A percentile compares a stretch with the other conserved stretches of the same genome.
Conservation (phyloP, 164 flowering plant species). For the Chimonanthus salicifolius region DNA sequence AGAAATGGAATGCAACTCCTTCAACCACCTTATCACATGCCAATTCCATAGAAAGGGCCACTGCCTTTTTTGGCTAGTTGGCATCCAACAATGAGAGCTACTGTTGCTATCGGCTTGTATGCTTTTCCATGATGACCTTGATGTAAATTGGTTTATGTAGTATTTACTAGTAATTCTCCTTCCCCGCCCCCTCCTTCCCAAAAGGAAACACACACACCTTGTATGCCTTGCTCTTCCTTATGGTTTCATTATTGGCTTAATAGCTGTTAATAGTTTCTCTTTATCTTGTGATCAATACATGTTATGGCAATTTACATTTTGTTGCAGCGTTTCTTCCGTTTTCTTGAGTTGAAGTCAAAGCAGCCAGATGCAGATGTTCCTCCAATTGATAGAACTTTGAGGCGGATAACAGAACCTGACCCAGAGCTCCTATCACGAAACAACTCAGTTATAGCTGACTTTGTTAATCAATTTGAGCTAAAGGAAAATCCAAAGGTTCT, state of each 20-base stretch:
- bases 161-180: no score
- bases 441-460: conserved; percentile 43
- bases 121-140: no score
- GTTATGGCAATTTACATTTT: background rate
- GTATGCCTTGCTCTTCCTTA: background rate
- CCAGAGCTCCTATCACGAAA: conserved; percentile 50
- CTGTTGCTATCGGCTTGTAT: background rate
- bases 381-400: conserved; percentile 71
- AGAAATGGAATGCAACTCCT: no score
- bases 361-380: conserved; percentile 74
- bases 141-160: no score
- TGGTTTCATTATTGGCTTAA: background rate
- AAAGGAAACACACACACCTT: no score
- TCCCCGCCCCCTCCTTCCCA: no score
- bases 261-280: background rate
- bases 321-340: conserved; percentile 68
- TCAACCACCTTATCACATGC: no score
- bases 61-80: background rate
- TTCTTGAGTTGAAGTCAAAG: conserved; percentile 73
- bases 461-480: conserved; percentile 53
- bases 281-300: background rate
- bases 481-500: conserved; percentile 78
- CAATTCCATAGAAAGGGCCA: background rate
- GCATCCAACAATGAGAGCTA: background rate
- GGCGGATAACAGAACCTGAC: conserved; percentile 76